These are phyloP conservation scores for Ophiostoma ips DNA, from an alignment of 2,329 filamentous ascomycete species.

Conservation along the genomic window DNA sequence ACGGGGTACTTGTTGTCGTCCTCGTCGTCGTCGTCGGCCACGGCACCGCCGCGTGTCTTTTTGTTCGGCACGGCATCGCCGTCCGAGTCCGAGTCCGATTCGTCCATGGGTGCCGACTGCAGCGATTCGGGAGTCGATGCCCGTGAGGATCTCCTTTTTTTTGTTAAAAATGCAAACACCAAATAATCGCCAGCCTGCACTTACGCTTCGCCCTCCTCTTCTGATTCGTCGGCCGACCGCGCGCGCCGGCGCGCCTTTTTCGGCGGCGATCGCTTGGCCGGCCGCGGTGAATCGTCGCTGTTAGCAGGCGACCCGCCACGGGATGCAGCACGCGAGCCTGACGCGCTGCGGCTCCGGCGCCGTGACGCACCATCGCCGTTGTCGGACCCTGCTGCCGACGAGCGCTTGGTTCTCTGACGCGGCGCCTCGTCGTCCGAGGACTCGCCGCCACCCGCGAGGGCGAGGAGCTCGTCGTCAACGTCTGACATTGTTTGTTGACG, in stretches of 20 bases:
- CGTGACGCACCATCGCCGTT: constrained; percentile 39
- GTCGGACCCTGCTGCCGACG: constrained; percentile 61
- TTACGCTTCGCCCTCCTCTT: constrained; percentile 75
- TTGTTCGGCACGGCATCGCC: constrained; percentile 28
- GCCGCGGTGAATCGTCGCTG: constrained; percentile 19
- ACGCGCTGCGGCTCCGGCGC: constrained; percentile 37
- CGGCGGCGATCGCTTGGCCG: constrained; percentile 22
- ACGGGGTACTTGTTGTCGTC: constrained; percentile 63
- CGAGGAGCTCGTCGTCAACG: constrained; percentile 85
- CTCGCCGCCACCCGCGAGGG: constrained; percentile 68
- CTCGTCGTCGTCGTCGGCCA: constrained; percentile 27
- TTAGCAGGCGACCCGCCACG: constrained; percentile 27
- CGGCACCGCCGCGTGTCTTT: constrained; percentile 2
- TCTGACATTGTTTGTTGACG: constrained; percentile 66
- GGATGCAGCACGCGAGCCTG: constrained; percentile 35
- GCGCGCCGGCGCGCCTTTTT: constrained; percentile 38
- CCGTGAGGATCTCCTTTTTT: constrained; percentile 45
- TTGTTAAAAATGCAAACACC: no score
- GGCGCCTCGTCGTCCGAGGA: constrained; percentile 46
- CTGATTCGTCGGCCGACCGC: constrained; percentile 41
- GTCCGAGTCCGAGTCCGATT: constrained; percentile 68
- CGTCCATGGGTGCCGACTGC: constrained; percentile 77
- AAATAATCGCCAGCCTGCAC: no score
- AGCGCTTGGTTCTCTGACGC: constrained; percentile 9
- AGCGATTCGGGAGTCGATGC: constrained; percentile 60